Base-by-base conservation (phyloP, 2,329 filamentous ascomycete genomes). In the Aspergillus quadricinctus region DNA sequence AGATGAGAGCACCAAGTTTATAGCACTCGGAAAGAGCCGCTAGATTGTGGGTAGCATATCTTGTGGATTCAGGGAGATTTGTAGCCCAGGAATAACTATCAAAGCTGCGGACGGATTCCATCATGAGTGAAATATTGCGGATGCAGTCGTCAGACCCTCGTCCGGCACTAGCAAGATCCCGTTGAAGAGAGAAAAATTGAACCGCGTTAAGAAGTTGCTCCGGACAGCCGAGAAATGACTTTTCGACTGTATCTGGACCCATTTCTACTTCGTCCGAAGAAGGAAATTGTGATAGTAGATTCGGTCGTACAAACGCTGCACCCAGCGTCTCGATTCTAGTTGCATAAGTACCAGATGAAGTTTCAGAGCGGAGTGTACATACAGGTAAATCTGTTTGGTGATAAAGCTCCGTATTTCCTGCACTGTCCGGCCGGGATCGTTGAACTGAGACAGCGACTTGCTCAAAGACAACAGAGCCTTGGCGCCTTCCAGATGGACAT, bases 141-240 rank as follows among this genome's bases (percentile, higher is more conserved):
- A 35, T 35, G 14, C 11, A 1, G 51, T 52, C 3, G 45, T 52
- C 2, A 62, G 61, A 14, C 64, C 50, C 25, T 60, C 52, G 2
- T 57, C 27, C 60, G 9, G 56, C 50, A 4, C 69, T 58, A 25
- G 55, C 55, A 21, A 43, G 40, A 55, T 71, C 69, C 31, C 69
- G 58, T 52, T 67, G 63, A 11, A 59, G 54, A 0, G 69, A 69
- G 9, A 72, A 53, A 17, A 49, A 63, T 54, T 67, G 68, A 2
- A 72, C 66, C 7, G 64, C 66, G 28, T 59, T 64, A 3, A 73
- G 52, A 1, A 74, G 57, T 48, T 69, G 71, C 31, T 66, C 69
- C 0, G 71, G 71, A 45, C 71, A 74, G 8, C 71, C 71, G 14
- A 74, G 69, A 46, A 73, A 73, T 1, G 71, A 73, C 25, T 65